phyloP scores from a whole-genome alignment of 73 alveolate genomes.

The Tetrahymena elliotti region DNA sequence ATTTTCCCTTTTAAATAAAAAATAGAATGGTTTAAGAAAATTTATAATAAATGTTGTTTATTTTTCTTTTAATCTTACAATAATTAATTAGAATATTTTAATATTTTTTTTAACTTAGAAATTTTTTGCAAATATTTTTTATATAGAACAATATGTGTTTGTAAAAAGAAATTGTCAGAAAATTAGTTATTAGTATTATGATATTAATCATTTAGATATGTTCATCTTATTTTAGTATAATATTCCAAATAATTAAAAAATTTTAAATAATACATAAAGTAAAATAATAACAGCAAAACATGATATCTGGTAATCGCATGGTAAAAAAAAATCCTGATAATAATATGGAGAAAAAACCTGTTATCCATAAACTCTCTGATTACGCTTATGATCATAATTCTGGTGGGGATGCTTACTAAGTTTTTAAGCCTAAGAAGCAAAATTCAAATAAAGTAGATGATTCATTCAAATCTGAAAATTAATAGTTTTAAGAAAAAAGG shows the following conservation, averaged over 20 bases:
- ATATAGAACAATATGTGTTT: not conserved
- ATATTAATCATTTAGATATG: no score
- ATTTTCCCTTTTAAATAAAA: not conserved
- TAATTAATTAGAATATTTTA: not conserved
- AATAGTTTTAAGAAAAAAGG: not conserved
- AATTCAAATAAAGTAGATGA: not conserved
- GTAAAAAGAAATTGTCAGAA: not conserved
- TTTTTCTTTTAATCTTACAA: no score
- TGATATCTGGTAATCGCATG: not conserved
- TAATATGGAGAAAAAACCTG: not conserved
- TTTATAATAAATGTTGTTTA: no score
- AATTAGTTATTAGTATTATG: no score
- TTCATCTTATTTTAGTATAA: no score
- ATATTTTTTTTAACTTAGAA: no score
- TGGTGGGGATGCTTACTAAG: not conserved
- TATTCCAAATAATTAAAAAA: not conserved
- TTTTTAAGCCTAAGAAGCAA: not conserved
- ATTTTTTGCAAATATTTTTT: no score
- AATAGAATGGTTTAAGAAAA: no score
- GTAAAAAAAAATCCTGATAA: not conserved
- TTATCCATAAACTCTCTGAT: not conserved
- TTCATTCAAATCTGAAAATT: not conserved
- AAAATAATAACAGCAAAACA: not conserved
- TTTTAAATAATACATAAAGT: not conserved
- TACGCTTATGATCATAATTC: not conserved